Conservation (phyloP, 1,284 basidiomycete species). For the Cutaneotrichosporon sp. region DNA sequence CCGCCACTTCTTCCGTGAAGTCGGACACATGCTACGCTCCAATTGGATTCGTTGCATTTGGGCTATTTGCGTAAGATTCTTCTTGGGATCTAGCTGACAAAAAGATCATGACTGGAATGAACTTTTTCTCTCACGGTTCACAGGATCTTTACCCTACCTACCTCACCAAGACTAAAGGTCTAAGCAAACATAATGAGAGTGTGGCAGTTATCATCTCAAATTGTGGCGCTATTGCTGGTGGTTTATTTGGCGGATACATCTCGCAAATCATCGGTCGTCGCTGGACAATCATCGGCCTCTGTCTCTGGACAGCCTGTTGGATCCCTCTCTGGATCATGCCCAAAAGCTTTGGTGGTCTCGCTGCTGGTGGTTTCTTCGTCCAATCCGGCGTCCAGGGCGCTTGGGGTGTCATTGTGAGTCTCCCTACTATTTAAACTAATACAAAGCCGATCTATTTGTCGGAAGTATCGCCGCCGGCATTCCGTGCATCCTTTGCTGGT, state of each 20-base stretch:
- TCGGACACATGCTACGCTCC: conserved; percentile 68
- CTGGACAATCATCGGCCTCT: conserved; percentile 53
- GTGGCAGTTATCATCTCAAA: conserved; percentile 83
- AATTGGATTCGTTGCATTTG: conserved; percentile 85
- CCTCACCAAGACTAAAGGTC: conserved; percentile 56
- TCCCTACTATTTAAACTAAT: conserved; percentile 54
- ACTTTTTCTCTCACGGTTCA: conserved; percentile 87
- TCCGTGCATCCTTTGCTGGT: conserved; percentile 89
- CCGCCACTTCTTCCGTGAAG: conserved; percentile 70
- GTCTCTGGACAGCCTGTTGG: conserved; percentile 55
- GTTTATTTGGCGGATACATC: conserved; percentile 69
- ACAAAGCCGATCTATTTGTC: conserved; percentile 62
- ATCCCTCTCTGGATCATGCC: conserved; percentile 79
- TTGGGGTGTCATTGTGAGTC: conserved; percentile 35
- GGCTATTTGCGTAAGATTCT: conserved; percentile 56
- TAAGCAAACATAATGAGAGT: conserved; percentile 62
- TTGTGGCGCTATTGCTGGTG: conserved; percentile 69
- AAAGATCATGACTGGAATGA: conserved; percentile 59
- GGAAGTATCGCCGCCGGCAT: conserved; percentile 79
- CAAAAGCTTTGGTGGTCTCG: conserved; percentile 44
- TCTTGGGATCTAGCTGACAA: neutral
- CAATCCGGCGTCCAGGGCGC: conserved; percentile 81
- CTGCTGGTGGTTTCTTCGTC: conserved; percentile 60
- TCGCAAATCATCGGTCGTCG: conserved; percentile 87
- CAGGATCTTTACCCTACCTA: conserved; percentile 69